Base-by-base conservation (phyloP, 2,329 filamentous ascomycete species). In the Alternaria dauci region DNA sequence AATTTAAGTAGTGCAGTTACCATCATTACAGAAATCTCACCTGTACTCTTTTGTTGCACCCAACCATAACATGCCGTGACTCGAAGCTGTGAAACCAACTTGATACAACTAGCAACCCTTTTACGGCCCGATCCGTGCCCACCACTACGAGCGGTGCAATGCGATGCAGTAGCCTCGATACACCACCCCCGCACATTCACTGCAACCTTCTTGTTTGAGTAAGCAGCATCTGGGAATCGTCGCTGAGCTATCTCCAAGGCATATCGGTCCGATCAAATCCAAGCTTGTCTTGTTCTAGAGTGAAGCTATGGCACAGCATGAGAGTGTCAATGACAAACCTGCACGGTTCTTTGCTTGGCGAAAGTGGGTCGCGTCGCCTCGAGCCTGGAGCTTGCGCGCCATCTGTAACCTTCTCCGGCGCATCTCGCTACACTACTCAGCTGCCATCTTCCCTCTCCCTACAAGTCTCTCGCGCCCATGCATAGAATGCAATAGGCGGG, bases 401-500 rank as follows among this genome's bases (percentile, higher is more conserved):
- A 25, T 41, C 11, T 14, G 23, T 0, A 28, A 20, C 1, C 4
- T 41, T 4, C 4, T 38, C 20, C 34, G 8, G 12, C 8, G 2
- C 20, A 9, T n/a, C 30, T 16, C 14, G 14, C 32, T 25, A 8
- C 32, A n/a, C 4, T 28, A 20, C 25, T 52, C 20, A 52, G 50
- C 36, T 52, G 25, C 25, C 50, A 41, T 14, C 50, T 50, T 53
- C 47, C 34, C 1, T 52, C 41, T 62, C 59, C 12, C 38, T 52
- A 36, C 64, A 52, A 3, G 53, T 55, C 25, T 52, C 60, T 39
- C 66, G 58, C 11, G 68, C 66, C 68, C 68, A 70, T 39, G 61
- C 62, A 53, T 70, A 70, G 34, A 67, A 69, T 1, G 65, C 59
- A 11, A 65, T 61, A 7, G 66, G 68, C 20, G 67, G 53, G 9